Conservation (phyloP, 768 basidiomycete species). For the Boletus rubescentipes region DNA sequence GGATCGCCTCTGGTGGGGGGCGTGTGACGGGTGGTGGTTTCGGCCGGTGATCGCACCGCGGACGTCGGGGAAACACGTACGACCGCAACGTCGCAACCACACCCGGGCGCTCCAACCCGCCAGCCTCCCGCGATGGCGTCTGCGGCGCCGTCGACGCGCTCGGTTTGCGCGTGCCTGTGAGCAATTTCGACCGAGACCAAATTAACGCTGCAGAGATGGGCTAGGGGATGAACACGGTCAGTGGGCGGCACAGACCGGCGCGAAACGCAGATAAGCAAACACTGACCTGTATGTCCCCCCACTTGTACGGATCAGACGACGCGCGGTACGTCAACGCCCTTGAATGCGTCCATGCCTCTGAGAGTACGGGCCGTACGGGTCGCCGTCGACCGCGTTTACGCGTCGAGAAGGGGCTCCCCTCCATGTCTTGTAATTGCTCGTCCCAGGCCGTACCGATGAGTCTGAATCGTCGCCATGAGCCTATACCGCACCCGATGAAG, state of each 20-base stretch:
- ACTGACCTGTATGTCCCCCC: slow-evolving; percentile 25
- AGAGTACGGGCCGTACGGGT: slow-evolving; percentile 15
- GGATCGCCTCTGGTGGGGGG: slow-evolving; percentile 26
- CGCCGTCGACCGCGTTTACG: slow-evolving; percentile 21
- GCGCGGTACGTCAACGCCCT: neutral
- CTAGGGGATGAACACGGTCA: neutral
- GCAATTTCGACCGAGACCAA: slow-evolving; percentile 14
- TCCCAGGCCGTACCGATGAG: slow-evolving; percentile 22
- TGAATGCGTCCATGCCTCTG: slow-evolving; percentile 21
- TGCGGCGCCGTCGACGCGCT: neutral
- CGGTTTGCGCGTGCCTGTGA: neutral
- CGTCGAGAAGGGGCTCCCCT: neutral
- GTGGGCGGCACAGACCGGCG: neutral
- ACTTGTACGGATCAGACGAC: neutral
- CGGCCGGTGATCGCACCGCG: slow-evolving; percentile 1
- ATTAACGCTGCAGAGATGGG: slow-evolving; percentile 24
- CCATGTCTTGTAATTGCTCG: slow-evolving; percentile 16
- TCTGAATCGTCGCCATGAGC: slow-evolving; percentile 42
- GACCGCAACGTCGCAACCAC: slow-evolving; percentile 6
- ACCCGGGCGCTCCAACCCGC: neutral
- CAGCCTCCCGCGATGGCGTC: neutral
- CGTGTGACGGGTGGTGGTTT: slow-evolving; percentile 12
- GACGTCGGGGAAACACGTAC: slow-evolving; percentile 4
- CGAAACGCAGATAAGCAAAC: too few species aligned
- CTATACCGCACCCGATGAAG: slow-evolving; percentile 51